Conservation (phyloP, 83 land plant genomes). For the Picea abies region DNA sequence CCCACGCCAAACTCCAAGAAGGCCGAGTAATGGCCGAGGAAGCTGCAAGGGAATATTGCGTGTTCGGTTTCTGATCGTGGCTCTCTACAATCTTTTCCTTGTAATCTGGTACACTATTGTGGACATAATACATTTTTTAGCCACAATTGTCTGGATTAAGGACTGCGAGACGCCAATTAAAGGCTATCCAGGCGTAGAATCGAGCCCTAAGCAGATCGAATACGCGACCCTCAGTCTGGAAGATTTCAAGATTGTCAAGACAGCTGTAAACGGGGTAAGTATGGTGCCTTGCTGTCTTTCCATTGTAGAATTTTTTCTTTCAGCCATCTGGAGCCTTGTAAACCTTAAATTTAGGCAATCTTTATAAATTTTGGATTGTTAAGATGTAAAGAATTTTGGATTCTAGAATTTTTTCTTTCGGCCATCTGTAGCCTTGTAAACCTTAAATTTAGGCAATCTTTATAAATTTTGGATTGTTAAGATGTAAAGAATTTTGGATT, state of each 20-base stretch:
- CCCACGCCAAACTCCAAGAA: constrained; percentile 16
- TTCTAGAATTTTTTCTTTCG: background rate
- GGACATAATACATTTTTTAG: constrained; percentile 39
- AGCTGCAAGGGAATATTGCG: too few species aligned
- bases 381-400: background rate
- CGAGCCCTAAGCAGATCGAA: constrained; percentile 36
- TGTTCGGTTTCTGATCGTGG: too few species aligned
- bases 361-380: background rate
- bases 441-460: background rate
- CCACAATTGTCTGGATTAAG: constrained; percentile 36
- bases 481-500: background rate
- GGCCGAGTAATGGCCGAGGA: background rate
- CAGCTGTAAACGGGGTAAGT: constrained; percentile 38
- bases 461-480: background rate
- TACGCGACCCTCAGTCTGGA: constrained; percentile 33
- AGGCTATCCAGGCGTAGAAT: constrained; percentile 42
- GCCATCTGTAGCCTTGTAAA: background rate
- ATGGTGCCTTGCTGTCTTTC: background rate
- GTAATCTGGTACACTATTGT: constrained; percentile 37
- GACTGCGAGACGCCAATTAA: constrained; percentile 61
- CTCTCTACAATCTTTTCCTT: too few species aligned
- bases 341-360: background rate
- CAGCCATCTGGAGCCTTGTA: background rate
- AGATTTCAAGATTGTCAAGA: constrained; percentile 57
- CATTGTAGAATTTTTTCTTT: background rate